These are phyloP conservation scores for Aspergillus brasiliensis DNA, from an alignment of 2,329 filamentous ascomycete species.

Conservation along the genomic window DNA sequence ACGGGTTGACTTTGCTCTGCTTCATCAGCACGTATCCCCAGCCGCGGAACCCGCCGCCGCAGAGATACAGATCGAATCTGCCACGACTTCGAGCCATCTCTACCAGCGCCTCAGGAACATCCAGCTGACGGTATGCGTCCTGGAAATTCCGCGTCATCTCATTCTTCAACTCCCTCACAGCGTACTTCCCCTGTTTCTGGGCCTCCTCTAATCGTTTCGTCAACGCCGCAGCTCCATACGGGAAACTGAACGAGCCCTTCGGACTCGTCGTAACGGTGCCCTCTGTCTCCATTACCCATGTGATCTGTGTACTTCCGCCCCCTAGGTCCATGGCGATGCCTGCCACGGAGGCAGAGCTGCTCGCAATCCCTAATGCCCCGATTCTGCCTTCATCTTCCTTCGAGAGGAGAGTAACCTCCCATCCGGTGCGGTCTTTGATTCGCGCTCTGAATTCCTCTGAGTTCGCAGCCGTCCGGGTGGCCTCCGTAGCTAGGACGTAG, in stretches of 20 bases:
- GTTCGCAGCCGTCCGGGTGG: conserved; percentile 79
- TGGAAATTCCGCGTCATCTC: conserved; percentile 62
- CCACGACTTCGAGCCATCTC: conserved; percentile 47
- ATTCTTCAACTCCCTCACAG: conserved; percentile 52
- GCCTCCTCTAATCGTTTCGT: conserved; percentile 55
- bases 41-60: conserved; percentile 85
- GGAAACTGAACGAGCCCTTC: conserved; percentile 64
- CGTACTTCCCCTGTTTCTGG: conserved; percentile 48
- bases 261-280: conserved; percentile 56
- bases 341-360: conserved; percentile 68
- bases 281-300: conserved; percentile 61
- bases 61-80: conserved; percentile 75
- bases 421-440: conserved; percentile 66
- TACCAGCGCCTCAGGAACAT: conserved; percentile 57
- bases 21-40: conserved; percentile 91
- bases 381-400: conserved; percentile 81
- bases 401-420: conserved; percentile 70
- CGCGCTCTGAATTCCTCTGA: conserved; percentile 65
- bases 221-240: conserved; percentile 70
- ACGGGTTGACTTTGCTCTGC: conserved; percentile 70
- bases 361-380: conserved; percentile 80
- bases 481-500: conserved; percentile 82
- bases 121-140: conserved; percentile 60
- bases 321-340: conserved; percentile 87
- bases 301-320: conserved; percentile 71